phyloP scores from a whole-genome alignment of 2,329 filamentous ascomycete species.

The Tolypocladium sp. region DNA sequence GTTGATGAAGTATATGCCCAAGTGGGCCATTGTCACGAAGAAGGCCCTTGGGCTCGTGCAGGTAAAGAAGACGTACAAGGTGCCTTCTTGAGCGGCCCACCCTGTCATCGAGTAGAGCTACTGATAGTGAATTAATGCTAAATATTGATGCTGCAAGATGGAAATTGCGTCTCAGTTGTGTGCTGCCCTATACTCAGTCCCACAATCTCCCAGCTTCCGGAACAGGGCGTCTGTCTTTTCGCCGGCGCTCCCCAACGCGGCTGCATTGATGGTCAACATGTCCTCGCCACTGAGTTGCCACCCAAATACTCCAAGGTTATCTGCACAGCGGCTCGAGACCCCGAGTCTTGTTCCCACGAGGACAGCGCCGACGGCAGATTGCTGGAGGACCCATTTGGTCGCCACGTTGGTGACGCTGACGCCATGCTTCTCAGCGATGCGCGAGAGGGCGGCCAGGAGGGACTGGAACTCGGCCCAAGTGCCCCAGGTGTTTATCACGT shows the following conservation, averaged over 20 bases:
- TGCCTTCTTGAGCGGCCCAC: slow-evolving; percentile 22
- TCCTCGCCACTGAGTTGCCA: neutral
- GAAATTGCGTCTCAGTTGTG: neutral
- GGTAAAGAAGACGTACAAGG: slow-evolving; percentile 59
- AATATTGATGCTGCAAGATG: neutral
- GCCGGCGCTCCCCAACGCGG: neutral
- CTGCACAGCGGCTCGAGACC: neutral
- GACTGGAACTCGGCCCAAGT: neutral
- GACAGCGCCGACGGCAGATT: neutral
- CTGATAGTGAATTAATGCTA: neutral
- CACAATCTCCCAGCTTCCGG: neutral
- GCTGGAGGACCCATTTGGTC: neutral
- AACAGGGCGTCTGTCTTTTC: neutral
- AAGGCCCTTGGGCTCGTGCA: slow-evolving; percentile 70
- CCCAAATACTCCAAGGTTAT: neutral
- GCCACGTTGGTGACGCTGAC: neutral
- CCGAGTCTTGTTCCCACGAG: neutral
- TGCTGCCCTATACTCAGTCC: neutral
- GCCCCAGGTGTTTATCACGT: neutral
- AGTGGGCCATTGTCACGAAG: slow-evolving; percentile 74
- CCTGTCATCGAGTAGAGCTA: neutral
- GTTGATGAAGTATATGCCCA: slow-evolving; percentile 62
- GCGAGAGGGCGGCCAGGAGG: neutral
- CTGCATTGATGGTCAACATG: neutral
- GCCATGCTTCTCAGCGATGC: neutral